Percentiles rank a stretch among this genome's conserved stretches.
These are phyloP conservation scores for Colletotrichum liriopes DNA, from an alignment of 2,329 filamentous ascomycete species.

Conservation along the genomic window DNA sequence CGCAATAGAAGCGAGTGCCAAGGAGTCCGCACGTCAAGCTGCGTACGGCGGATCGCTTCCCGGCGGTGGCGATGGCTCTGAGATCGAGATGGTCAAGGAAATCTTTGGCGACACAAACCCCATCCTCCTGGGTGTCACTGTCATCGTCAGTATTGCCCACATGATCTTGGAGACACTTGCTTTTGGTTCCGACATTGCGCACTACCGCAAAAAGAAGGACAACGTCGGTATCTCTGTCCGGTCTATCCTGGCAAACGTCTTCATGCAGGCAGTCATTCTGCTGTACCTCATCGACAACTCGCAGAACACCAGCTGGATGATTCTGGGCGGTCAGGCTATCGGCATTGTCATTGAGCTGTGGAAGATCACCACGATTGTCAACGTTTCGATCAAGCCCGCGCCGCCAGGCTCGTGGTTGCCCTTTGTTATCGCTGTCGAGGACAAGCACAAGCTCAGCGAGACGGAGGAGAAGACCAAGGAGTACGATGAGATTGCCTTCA, in stretches of 20 bases:
- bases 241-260: constrained; percentile 95
- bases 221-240: constrained; percentile 97
- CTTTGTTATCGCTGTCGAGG: constrained; percentile 88
- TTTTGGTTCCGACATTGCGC: constrained; percentile 97
- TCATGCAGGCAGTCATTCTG: constrained; percentile 98
- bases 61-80: constrained; percentile 88
- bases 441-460: constrained; percentile 96
- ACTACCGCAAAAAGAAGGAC: constrained; percentile 99
- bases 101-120: constrained; percentile 95
- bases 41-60: constrained; percentile 81
- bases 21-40: constrained; percentile 84
- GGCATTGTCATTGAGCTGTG: constrained; percentile 81
- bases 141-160: constrained; percentile 88
- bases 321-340: constrained; percentile 91
- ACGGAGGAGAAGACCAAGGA: constrained; percentile 98
- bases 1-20: constrained; percentile 88
- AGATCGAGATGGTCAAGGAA: constrained; percentile 98
- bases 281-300: constrained; percentile 97
- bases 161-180: constrained; percentile 96
- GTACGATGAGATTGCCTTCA: constrained; percentile 98
- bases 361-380: constrained; percentile 97
- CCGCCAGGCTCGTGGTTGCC: constrained; percentile 80
- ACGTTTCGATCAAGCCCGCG: constrained; percentile 84
- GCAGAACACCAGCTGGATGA: constrained; percentile 99
- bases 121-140: constrained; percentile 88